Evolutionary conservation across 805 yeast genomes (phyloP), one percentile per base, ranked within the genome.

Genomic region (Metschnikowia bowlesiae): DNA sequence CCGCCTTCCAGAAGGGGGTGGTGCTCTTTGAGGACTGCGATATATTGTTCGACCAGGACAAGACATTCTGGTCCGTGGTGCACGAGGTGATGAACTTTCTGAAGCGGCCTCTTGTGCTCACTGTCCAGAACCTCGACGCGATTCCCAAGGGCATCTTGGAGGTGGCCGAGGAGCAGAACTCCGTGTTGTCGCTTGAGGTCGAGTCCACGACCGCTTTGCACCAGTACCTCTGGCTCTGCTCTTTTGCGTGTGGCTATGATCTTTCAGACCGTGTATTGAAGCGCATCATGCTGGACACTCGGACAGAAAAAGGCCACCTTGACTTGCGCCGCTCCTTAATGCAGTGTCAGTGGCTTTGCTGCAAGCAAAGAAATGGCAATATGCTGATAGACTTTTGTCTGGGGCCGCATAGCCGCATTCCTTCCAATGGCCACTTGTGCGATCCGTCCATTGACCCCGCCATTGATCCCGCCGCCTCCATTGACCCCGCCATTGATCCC

Each of bases 1-100:
- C 9, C 6, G 59, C 59, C 18, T 78, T 77, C 46, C 82, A 77
- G 52, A 76, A 81, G 51, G 90, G 92, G 7, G 70, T 89, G 6
- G 83, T 94, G 4, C 66, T 94, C 33, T 74, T 92, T 50, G 96
- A 91, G 58, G 97, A 92, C 59, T 91, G 87, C 38, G 96, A 92
- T 62, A 72, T 88, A 9, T 64, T 91, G 16, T 89, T 85, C 59
- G 89, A 82, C 48, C 82, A 79, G 32, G 98, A 94, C 59, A 81
- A 79, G 50, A 82, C 82, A 1, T 91, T 92, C 62, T 94, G 97
- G 97, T 61, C 74, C 0, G 82, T 85, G 2, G 74, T 89, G 2
- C 79, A 78, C 42, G 84, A 81, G 44, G 73, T 88, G 11, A 65
- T 89, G 37, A 72, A 74, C 35, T 75, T 78, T 14, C 76, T 89